Percentiles rank a stretch among this genome's conserved stretches.
These are phyloP conservation scores for Cavenderia fasciculata DNA, from an alignment of 78 protist species.

Conservation along the genomic window DNA sequence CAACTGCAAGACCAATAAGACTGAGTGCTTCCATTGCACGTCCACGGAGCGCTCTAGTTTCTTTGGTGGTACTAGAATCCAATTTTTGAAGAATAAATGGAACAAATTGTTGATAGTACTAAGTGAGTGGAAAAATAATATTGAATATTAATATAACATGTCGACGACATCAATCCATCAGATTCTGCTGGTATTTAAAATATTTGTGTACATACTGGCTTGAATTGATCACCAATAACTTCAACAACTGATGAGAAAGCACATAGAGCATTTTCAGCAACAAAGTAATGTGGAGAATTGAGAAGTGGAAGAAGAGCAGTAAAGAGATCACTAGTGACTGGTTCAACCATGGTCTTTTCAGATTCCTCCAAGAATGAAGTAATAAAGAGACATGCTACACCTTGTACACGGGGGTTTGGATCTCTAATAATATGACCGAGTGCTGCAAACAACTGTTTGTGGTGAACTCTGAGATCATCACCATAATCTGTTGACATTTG, in stretches of 20 bases:
- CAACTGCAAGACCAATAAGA: constrained; percentile 94
- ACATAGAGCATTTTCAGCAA: constrained; percentile 59
- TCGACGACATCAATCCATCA: too few relatives aligned
- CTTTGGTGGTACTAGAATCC: constrained; percentile 7
- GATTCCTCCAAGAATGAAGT: constrained; percentile 62
- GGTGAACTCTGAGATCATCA: constrained; percentile 35
- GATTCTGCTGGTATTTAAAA: too few relatives aligned
- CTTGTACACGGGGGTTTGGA: constrained; percentile 77
- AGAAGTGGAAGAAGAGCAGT: constrained; percentile 3
- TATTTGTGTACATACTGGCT: too few relatives aligned
- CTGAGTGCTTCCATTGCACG: constrained; percentile 94
- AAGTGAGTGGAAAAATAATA: not conserved
- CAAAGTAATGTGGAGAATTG: not conserved
- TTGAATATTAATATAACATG: not conserved
- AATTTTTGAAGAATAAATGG: constrained; percentile 84
- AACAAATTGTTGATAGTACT: constrained; percentile 85
- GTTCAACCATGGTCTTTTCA: not conserved
- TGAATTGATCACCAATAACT: constrained; percentile 50
- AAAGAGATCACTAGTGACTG: not conserved
- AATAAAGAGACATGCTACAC: constrained; percentile 74
- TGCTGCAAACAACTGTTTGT: constrained; percentile 39
- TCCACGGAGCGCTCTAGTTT: constrained; percentile 82
- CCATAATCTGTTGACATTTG: constrained; percentile 90
- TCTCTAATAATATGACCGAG: constrained; percentile 65
- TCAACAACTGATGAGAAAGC: constrained; percentile 67